These are phyloP conservation scores for Populus ilicifolia DNA, from an alignment of 345 rosid genomes.

Conservation along the genomic window DNA sequence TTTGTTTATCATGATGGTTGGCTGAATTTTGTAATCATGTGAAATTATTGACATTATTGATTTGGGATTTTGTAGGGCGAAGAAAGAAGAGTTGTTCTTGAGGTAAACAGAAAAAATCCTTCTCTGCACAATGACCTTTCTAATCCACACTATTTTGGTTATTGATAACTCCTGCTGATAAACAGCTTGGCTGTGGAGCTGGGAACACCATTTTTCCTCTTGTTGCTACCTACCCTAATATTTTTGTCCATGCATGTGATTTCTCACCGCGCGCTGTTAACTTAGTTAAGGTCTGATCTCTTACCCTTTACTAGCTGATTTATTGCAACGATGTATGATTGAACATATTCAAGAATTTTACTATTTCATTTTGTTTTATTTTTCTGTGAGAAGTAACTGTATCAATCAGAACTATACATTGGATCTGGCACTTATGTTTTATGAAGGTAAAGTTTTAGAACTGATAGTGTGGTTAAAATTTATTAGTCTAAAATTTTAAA, in stretches of 20 bases:
- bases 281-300: constrained; percentile 71
- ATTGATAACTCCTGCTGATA: constrained; percentile 3
- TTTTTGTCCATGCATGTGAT: constrained; percentile 85
- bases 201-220: constrained; percentile 86
- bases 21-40: constrained; percentile 3
- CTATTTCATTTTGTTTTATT: background rate
- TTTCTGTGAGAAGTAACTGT: too few species aligned
- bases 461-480: background rate
- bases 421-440: background rate
- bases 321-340: background rate
- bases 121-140: background rate
- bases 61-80: constrained; percentile 38
- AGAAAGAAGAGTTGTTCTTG: constrained; percentile 51
- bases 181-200: constrained; percentile 93
- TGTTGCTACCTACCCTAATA: constrained; percentile 65
- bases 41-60: background rate
- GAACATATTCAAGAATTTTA: background rate
- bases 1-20: background rate
- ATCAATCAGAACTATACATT: background rate
- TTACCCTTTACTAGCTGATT: background rate
- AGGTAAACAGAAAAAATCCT: constrained; percentile 39
- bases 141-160: background rate
- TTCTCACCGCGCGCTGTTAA: constrained; percentile 80
- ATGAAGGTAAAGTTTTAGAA: background rate
- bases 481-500: background rate